A percentile compares a stretch with the other conserved stretches of the same genome.
Evolutionary conservation across 2,329 filamentous ascomycete genomes (phyloP).

Genomic region (Aspergillus transmontanensis): DNA sequence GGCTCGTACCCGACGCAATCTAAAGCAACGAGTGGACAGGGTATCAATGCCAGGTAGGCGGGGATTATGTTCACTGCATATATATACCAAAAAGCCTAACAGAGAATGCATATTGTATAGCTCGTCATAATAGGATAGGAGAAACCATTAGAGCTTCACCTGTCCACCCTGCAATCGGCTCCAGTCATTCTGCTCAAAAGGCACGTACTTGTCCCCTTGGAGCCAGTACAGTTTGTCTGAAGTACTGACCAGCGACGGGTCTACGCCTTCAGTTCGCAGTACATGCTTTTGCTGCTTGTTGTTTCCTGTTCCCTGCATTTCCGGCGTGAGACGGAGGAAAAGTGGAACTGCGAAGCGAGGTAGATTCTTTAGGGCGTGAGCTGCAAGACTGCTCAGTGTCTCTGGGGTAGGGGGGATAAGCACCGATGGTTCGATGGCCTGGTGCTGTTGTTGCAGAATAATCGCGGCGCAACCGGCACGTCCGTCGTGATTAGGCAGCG

Average conservation of each 20-base stretch:
- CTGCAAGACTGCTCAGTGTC: conserved; percentile 61
- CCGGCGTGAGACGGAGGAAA: conserved; percentile 70
- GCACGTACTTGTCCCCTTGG: conserved; percentile 65
- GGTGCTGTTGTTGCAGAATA: conserved; percentile 53
- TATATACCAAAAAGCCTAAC: background rate
- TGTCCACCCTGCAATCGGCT: conserved; percentile 64
- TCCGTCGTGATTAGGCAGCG: conserved; percentile 78
- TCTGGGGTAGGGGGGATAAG: conserved; percentile 38
- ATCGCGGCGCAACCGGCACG: conserved; percentile 80
- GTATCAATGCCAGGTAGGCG: conserved; percentile 1
- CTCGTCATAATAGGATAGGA: background rate
- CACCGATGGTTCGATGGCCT: conserved; percentile 21
- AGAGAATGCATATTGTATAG: background rate
- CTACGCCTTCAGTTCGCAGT: conserved; percentile 72
- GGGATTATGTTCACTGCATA: background rate
- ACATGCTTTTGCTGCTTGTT: conserved; percentile 85
- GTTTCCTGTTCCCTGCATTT: conserved; percentile 74
- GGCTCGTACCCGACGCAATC: background rate
- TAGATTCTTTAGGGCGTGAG: conserved; percentile 59
- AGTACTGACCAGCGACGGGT: conserved; percentile 52
- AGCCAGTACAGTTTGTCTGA: conserved; percentile 67
- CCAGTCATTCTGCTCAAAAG: conserved; percentile 71
- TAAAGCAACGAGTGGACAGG: background rate
- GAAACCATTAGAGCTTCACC: conserved; percentile 63
- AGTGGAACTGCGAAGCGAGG: conserved; percentile 76